phyloP scores from a whole-genome alignment of 139 green algal species.

The Tetraselmis striata region DNA sequence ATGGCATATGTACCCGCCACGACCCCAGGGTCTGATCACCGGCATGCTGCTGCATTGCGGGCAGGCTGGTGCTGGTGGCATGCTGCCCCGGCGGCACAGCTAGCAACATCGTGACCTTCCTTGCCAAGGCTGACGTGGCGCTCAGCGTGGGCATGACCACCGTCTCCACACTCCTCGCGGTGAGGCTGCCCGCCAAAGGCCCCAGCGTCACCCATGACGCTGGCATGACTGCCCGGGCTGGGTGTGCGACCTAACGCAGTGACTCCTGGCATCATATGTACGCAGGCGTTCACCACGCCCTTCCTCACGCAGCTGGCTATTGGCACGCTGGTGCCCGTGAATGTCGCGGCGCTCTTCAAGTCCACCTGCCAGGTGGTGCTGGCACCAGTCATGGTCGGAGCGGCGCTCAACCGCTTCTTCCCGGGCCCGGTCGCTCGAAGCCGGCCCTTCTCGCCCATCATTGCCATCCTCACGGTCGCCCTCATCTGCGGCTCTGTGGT shows the following conservation, averaged over 20 bases:
- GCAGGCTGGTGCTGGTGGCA: constrained; percentile 44
- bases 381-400: constrained; percentile 55
- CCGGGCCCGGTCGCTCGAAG: constrained; percentile 29
- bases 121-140: constrained; percentile 44
- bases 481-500: constrained; percentile 48
- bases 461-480: constrained; percentile 43
- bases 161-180: constrained; percentile 48
- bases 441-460: constrained; percentile 35
- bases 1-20: constrained; percentile 10
- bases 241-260: too few species aligned
- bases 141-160: constrained; percentile 40
- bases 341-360: constrained; percentile 48
- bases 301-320: constrained; percentile 32
- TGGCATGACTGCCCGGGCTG: too few species aligned
- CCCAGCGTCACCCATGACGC: too few species aligned
- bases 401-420: constrained; percentile 42
- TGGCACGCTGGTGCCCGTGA: constrained; percentile 60
- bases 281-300: background rate
- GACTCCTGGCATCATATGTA: too few species aligned
- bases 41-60: constrained; percentile 15
- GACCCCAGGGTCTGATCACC: constrained; percentile 22
- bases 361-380: constrained; percentile 74
- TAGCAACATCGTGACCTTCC: constrained; percentile 71
- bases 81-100: constrained; percentile 57
- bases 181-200: constrained; percentile 61